Evolutionary conservation across 1,284 basidiomycete species (phyloP).

Genomic region (Heterobasidion occidentale): DNA sequence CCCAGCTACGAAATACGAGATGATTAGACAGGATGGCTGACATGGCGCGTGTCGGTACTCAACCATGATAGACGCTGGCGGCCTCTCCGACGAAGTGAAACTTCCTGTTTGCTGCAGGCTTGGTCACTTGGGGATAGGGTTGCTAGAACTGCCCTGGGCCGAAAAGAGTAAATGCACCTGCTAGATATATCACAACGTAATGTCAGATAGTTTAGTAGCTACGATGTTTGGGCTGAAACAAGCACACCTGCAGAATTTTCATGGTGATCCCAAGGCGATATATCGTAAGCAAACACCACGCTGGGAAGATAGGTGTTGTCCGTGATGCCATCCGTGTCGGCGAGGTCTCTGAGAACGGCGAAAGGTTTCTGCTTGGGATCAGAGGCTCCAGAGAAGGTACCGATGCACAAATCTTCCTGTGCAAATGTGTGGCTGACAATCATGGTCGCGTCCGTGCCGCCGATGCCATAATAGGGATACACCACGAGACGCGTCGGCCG

Average conservation of each 20-base stretch:
- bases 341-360: not conserved
- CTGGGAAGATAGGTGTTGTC: not conserved
- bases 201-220: not conserved
- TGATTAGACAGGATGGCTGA: not conserved
- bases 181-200: not conserved
- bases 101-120: not conserved
- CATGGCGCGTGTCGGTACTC: not conserved
- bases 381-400: not conserved
- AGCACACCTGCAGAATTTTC: not conserved
- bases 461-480: conserved; percentile 20
- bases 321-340: not conserved
- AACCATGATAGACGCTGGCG: not conserved
- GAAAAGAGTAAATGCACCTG: not conserved
- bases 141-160: not conserved
- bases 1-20: no score
- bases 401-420: not conserved
- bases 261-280: not conserved
- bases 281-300: not conserved
- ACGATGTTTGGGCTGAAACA: not conserved
- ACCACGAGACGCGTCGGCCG: conserved; percentile 20
- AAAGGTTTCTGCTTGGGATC: not conserved
- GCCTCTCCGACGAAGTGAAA: not conserved
- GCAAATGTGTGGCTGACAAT: conserved; percentile 15
- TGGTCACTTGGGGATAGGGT: not conserved
- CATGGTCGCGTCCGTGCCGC: conserved; percentile 6